Evolutionary conservation across 2,329 filamentous ascomycete genomes (phyloP), one percentile per base, ranked within the genome.

Genomic region (Claviceps paspali): DNA sequence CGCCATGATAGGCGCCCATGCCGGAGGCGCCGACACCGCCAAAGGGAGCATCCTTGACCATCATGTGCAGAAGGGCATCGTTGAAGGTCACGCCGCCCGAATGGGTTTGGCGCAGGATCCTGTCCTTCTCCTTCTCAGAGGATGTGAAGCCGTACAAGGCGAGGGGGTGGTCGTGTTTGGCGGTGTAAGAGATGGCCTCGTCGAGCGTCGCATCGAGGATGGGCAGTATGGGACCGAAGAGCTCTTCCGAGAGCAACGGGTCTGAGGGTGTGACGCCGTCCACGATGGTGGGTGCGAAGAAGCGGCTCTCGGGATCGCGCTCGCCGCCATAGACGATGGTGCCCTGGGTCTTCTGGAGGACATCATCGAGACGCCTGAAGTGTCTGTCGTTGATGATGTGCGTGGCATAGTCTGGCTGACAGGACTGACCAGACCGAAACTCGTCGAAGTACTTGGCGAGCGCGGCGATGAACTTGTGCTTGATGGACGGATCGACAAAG

Each of bases 81-180:
- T 67, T 67, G 44, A 67, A 50, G 0, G 61, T 64, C 33, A 65
- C 61, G 11, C 63, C 62, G 17, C 64, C 64, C 6, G 61, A 64
- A 15, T 47, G 53, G 26, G 54, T 54, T 35, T 46, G 37, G 35
- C 45, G 38, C 26, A 46, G 38, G 29, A 49, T 53, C 32, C 51
- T 49, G 12, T 54, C 44, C 33, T 59, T 56, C 39, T 64, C 59
- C 1, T 45, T 36, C 14, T 52, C 38, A 24, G 56, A 47, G 9
- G 52, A 43, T 29, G 53, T 60, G 45, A 65, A 64, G 22, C 57
- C 53, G 45, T 65, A 65, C 12, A 64, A 45, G 1, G 53, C 60
- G 3, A 65, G 53, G 0, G 61, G 58, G 18, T 54, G 52, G 5
- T 54, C 51, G 35, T 51, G 44, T 21, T 44, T 43, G 3, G 38